These are phyloP conservation scores for Hypocreales sp. DNA, from an alignment of 2,329 filamentous ascomycete genomes.

Conservation along the genomic window DNA sequence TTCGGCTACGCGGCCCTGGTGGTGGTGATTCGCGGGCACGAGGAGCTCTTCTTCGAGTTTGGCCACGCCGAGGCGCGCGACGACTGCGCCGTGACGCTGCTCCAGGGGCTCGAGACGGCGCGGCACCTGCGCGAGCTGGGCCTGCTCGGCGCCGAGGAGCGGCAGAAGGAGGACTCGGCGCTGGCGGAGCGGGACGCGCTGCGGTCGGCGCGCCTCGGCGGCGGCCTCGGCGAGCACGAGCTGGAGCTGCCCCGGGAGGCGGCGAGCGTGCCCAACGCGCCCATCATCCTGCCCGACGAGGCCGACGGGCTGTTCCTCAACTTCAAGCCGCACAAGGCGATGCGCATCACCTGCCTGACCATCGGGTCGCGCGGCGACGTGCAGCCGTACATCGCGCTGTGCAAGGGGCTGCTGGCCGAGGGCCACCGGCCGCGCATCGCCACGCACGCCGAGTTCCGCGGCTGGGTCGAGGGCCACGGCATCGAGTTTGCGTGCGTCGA, in stretches of 20 bases:
- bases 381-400: conserved; percentile 92
- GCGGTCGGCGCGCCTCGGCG: conserved; percentile 51
- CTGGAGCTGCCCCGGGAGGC: conserved; percentile 30
- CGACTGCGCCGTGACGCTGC: conserved; percentile 71
- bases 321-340: conserved; percentile 68
- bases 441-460: conserved; percentile 79
- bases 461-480: conserved; percentile 81
- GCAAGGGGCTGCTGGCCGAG: conserved; percentile 76
- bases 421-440: conserved; percentile 80
- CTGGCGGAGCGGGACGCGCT: conserved; percentile 70
- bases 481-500: conserved; percentile 84
- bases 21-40: conserved; percentile 82
- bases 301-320: conserved; percentile 75
- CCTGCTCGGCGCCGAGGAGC: conserved; percentile 50
- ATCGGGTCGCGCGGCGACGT: conserved; percentile 94
- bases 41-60: conserved; percentile 96
- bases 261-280: conserved; percentile 36
- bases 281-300: conserved; percentile 80
- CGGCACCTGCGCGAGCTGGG: conserved; percentile 57
- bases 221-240: conserved; percentile 34
- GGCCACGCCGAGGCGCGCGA: conserved; percentile 62
- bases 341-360: conserved; percentile 83
- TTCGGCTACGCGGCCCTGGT: conserved; percentile 85
- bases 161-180: conserved; percentile 56
- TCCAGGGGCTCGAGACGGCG: conserved; percentile 59